Base-by-base conservation (phyloP, 176 grass and related monocot genomes). In the Musa schizocarpa region DNA sequence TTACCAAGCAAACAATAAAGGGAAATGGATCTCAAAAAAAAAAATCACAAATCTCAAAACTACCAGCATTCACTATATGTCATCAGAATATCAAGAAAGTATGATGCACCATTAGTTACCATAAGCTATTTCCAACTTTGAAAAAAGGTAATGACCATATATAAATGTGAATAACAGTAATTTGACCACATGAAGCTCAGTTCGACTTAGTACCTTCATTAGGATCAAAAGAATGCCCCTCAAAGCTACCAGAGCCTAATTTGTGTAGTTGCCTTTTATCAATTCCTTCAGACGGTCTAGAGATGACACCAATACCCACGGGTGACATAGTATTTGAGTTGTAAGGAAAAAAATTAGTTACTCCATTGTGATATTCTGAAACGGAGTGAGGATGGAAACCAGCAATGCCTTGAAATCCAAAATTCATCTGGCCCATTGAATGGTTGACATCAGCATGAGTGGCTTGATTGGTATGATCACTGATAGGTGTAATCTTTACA, bases 371-470 rank as follows among this genome's bases (percentile, higher is more conserved):
- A 81, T 24, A 65, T 20, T 87, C 84, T 14, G 84, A 84, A 53
- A 92, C 71, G 14, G 87, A 92, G n/a, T 84, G 82, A 76, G 82
- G 74, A 65, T 89, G 79, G 76, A 89, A 85, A 74, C 65, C 70
- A 70, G 64, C 87, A 66, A 89, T 67, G 72, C 82, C 84, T 75
- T 21, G 52, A 65, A 65, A 65, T 63, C 74, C 89, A 83, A 85
- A 82, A 52, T 74, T 91, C 59, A 72, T 67, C 52, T 83, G 85
- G 75, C 85, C 83, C 82, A 81, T 69, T 11, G 83, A 79, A 7
- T 78, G 65, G 11, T 50, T 80, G 77, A 68, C 71, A 71, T 83
- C 89, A 62, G 51, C 34, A 34, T 83, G 51, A 72, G 53, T 23
- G 54, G 22, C 70, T 76, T 88, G 83, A 29, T 19, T 57, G 43